These are phyloP conservation scores for bread wheat (Triticum aestivum) DNA, from an alignment of 176 grass and related monocot species.

Conservation along the genomic window IWGSC_CS_RefSeq_v2.1 NC_057794.1:253235273-253235772, in stretches of 20 bases:
- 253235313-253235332: too few relatives aligned
- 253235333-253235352: too few relatives aligned
- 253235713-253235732: constrained; percentile 90
- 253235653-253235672: constrained; percentile 35
- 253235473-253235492: neutral
- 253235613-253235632: neutral
- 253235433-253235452: neutral
- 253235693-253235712: constrained; percentile 89
- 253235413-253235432: too few relatives aligned
- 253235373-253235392: too few relatives aligned
- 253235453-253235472: neutral
- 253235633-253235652: neutral
- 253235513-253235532: constrained; percentile 98
- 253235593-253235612: neutral
- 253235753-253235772: constrained; percentile 97
- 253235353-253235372: too few relatives aligned
- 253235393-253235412: too few relatives aligned
- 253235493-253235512: constrained; percentile 79
- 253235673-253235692: constrained; percentile 85
- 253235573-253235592: constrained; percentile 56
- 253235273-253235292: too few relatives aligned
- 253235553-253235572: constrained; percentile 85
- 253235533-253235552: constrained; percentile 92
- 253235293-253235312: too few relatives aligned
- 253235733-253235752: constrained; percentile 94